Evolutionary conservation across 2,329 filamentous ascomycete genomes (phyloP).

Genomic region (Ampelomyces quisqualis): DNA sequence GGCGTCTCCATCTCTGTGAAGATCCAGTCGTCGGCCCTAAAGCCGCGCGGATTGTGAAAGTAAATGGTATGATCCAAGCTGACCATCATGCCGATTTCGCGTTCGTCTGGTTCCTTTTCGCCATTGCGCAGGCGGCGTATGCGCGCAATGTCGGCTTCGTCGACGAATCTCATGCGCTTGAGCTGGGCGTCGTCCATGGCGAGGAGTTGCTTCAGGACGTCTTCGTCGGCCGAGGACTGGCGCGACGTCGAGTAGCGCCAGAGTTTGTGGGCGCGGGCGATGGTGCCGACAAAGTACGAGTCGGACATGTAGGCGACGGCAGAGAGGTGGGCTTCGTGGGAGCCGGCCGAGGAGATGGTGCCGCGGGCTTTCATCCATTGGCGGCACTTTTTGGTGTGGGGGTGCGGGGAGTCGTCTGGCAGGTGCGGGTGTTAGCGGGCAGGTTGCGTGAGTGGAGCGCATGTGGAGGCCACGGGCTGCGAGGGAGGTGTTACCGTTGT

Average conservation of each 20-base stretch:
- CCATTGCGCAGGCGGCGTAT: constrained; percentile 41
- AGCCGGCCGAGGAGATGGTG: constrained; percentile 69
- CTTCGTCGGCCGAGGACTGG: constrained; percentile 45
- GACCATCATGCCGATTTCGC: constrained; percentile 79
- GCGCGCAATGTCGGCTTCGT: constrained; percentile 54
- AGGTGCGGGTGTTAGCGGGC: constrained; percentile 21
- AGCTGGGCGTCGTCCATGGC: constrained; percentile 49
- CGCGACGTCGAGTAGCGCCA: constrained; percentile 66
- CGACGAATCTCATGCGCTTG: constrained; percentile 46
- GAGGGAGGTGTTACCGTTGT: constrained; percentile 49
- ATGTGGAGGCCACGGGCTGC: not conserved
- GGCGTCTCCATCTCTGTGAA: constrained; percentile 77
- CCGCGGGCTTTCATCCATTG: constrained; percentile 75
- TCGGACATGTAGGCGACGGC: constrained; percentile 94
- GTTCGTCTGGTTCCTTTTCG: constrained; percentile 50
- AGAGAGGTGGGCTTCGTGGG: constrained; percentile 76
- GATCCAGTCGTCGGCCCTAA: constrained; percentile 68
- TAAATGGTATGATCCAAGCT: constrained; percentile 70
- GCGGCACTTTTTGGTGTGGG: constrained; percentile 65
- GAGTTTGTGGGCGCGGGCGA: constrained; percentile 76
- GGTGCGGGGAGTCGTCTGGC: constrained; percentile 49
- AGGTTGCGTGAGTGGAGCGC: no score
- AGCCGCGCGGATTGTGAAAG: constrained; percentile 54
- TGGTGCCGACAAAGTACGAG: constrained; percentile 88
- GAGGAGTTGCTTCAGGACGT: constrained; percentile 48